Percentiles rank a stretch among this genome's conserved stretches.
phyloP scores from a whole-genome alignment of 352 stramenopile species.

The Achlya hypogyna region DNA sequence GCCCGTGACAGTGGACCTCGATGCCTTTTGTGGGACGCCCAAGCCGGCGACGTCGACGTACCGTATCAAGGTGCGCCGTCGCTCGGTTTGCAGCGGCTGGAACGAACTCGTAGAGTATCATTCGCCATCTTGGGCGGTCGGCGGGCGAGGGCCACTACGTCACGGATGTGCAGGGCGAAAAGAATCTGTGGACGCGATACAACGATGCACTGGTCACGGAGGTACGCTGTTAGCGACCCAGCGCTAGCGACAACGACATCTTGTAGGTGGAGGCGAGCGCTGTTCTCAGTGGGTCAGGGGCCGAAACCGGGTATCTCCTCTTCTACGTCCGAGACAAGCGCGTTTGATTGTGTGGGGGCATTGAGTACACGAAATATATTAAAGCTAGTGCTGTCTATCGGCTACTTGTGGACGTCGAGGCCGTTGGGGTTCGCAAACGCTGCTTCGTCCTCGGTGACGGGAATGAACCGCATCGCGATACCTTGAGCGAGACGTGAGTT shows the following conservation, averaged over 20 bases:
- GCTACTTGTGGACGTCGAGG: slow-evolving; percentile 24
- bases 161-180: slow-evolving; percentile 49
- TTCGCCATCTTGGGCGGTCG: slow-evolving; percentile 70
- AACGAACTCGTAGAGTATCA: slow-evolving; percentile 57
- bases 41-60: slow-evolving; percentile 23
- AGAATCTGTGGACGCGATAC: slow-evolving; percentile 51
- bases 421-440: slow-evolving; percentile 71
- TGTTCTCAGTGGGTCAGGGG: neutral
- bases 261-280: neutral
- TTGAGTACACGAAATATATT: too few species aligned
- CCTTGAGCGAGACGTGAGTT: slow-evolving; percentile 33
- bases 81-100: neutral
- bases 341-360: too few species aligned
- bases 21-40: neutral
- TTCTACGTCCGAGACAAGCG: slow-evolving; percentile 68
- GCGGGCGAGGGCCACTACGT: slow-evolving; percentile 83
- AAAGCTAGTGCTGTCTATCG: neutral
- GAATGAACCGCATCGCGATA: slow-evolving; percentile 66
- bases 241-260: neutral
- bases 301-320: slow-evolving; percentile 81
- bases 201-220: slow-evolving; percentile 77
- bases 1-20: slow-evolving; percentile 34
- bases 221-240: slow-evolving; percentile 28
- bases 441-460: slow-evolving; percentile 45
- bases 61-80: slow-evolving; percentile 35